A percentile compares a stretch with the other conserved stretches of the same genome.
Evolutionary conservation across 2,329 filamentous ascomycete species (phyloP).

Genomic region (Pseudocercospora eumusae): DNA sequence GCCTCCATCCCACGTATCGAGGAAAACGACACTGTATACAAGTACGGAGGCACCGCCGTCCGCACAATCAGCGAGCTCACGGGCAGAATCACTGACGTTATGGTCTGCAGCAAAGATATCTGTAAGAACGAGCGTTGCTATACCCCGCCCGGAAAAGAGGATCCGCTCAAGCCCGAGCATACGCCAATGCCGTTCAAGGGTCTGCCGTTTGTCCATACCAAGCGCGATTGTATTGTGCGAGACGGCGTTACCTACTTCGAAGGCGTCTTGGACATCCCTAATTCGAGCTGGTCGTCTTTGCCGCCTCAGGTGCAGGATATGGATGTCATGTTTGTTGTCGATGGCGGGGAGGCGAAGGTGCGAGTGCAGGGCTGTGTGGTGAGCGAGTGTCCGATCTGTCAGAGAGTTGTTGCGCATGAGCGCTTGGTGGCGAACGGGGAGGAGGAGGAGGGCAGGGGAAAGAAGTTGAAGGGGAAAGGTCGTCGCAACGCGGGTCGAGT

Average conservation of each 20-base stretch:
- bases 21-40: background rate
- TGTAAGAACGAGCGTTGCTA: background rate
- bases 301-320: background rate
- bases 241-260: background rate
- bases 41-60: background rate
- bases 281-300: background rate
- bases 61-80: background rate
- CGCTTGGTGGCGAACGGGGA: background rate
- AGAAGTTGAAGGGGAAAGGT: background rate
- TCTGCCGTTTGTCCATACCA: background rate
- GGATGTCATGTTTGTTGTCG: background rate
- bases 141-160: no score
- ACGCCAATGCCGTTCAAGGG: background rate
- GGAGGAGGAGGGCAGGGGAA: background rate
- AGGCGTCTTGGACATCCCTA: background rate
- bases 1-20: background rate
- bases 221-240: background rate
- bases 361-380: background rate
- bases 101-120: background rate
- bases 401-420: background rate
- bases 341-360: background rate
- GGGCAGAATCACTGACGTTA: background rate
- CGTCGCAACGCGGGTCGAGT: background rate
- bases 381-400: background rate
- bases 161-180: background rate